Evolutionary conservation across 2,329 filamentous ascomycete genomes (phyloP).

Genomic region (Dothiorella sarmentorum): DNA sequence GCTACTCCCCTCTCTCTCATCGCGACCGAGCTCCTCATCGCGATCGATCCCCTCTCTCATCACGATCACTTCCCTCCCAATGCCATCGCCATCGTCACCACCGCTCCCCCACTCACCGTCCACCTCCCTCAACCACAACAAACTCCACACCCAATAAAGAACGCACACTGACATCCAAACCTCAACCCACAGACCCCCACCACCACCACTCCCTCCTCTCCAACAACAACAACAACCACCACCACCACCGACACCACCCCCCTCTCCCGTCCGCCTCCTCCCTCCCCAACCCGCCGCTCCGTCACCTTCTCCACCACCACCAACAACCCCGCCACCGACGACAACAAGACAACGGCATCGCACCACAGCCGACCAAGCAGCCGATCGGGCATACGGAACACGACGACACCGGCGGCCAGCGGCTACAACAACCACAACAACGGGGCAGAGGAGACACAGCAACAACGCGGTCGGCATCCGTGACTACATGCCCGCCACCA

Average conservation of each 20-base stretch:
- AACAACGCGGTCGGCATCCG: not conserved
- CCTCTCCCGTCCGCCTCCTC: not conserved
- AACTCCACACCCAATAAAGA: too few species aligned
- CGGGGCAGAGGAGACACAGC: not conserved
- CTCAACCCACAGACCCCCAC: too few species aligned
- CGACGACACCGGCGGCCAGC: not conserved
- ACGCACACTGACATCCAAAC: too few species aligned
- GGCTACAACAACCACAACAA: not conserved
- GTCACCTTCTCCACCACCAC: conserved; percentile 2
- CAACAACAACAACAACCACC: not conserved
- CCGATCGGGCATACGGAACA: not conserved
- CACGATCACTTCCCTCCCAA: too few species aligned
- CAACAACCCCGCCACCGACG: not conserved
- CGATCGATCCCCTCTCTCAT: too few species aligned
- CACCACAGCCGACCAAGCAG: conserved; percentile 1
- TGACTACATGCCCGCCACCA: not conserved
- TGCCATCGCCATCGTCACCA: too few species aligned
- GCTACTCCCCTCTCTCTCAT: too few species aligned
- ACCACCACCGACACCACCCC: not conserved
- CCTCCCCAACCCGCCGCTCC: not conserved
- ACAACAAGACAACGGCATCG: not conserved
- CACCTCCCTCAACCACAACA: too few species aligned
- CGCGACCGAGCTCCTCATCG: too few species aligned
- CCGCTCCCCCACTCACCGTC: too few species aligned
- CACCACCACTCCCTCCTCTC: not conserved